Base-by-base conservation (phyloP, 768 basidiomycete genomes). In the Lactarius tabidus region DNA sequence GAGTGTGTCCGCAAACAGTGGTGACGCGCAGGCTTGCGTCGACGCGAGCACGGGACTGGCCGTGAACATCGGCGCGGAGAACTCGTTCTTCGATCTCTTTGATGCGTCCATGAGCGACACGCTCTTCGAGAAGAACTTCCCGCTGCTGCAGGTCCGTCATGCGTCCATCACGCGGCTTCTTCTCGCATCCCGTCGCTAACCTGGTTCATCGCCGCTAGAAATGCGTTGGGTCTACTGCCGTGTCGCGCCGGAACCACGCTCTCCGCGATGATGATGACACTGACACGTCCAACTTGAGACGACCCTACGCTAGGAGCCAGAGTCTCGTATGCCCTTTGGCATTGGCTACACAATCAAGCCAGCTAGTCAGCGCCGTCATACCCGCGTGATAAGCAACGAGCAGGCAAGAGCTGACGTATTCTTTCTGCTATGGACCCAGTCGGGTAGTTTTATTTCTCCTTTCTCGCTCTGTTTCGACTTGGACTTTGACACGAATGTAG, bases 21-120 rank as follows among this genome's bases (percentile, higher is more conserved):
- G n/a, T n/a, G n/a, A n/a, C n/a, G n/a, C n/a, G 18, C 53, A 64
- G 55, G 51, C 53, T n/a, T 67, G 66, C 54, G 67, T 53, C 54
- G 54, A 39, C 18, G 55, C 59, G 41, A 51, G 29, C 63, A 15
- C 67, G 17, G 55, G 3, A 5, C 29, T 65, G 17, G 31, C 43
- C 64, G 53, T 65, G 39, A 61, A 17, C 1, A 28, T 60, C 20
- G 60, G 53, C 8, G 64, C 60, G 23, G 6, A 51, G 35, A 52
- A 7, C 6, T 33, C 45, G 1, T 59, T 65, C 39, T 43, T 65
- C 1, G 10, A 20, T 15, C 17, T 65, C 6, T 65, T 65, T 23
- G 10, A 59, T 29, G 15, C 35, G 14, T 55, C 58, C 17, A 31
- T 18, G 14, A 17, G 31, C 31, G 14, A 9, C 31, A 39, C 26